A percentile compares a stretch with the other conserved stretches of the same genome.
These are phyloP conservation scores for Pluteus cervinus DNA, from an alignment of 768 basidiomycete species.

Conservation along the genomic window DNA sequence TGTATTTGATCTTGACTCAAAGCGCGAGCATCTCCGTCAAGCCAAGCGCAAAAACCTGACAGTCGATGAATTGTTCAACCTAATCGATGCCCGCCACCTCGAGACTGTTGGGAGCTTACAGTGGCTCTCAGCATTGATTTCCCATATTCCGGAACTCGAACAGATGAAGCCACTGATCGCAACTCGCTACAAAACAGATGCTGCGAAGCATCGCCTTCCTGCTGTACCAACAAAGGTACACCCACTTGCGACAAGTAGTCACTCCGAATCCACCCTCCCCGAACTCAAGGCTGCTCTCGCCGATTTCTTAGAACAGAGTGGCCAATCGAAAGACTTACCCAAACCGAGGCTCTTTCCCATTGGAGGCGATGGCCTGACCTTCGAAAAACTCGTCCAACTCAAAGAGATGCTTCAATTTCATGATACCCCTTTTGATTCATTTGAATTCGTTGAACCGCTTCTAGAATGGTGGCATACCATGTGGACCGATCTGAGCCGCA, in stretches of 20 bases:
- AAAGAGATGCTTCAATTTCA: constrained; percentile 22
- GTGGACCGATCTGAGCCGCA: constrained; percentile 22
- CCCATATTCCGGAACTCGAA: constrained; percentile 18
- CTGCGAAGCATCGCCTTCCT: constrained; percentile 9
- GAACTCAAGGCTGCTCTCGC: constrained; percentile 24
- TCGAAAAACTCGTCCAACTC: constrained; percentile 19
- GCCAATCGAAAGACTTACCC: constrained; percentile 16
- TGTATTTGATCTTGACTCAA: constrained; percentile 16
- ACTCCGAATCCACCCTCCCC: constrained; percentile 18
- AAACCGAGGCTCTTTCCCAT: constrained; percentile 16
- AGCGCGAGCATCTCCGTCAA: constrained; percentile 2
- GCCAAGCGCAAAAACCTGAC: constrained; percentile 12
- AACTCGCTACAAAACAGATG: constrained; percentile 15
- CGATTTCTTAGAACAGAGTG: constrained; percentile 28
- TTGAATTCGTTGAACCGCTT: constrained; percentile 17
- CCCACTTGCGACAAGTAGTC: constrained; percentile 21
- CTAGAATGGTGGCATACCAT: constrained; percentile 22
- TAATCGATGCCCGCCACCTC: constrained; percentile 19
- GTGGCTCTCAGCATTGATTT: constrained; percentile 18
- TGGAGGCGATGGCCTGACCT: constrained; percentile 31
- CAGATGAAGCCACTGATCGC: constrained; percentile 13
- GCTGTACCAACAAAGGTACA: constrained; percentile 11
- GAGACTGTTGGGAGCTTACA: constrained; percentile 20
- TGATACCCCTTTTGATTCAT: constrained; percentile 10
- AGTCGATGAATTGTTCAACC: constrained; percentile 13